These are phyloP conservation scores for Intubia oerlemansii DNA, from an alignment of 2,329 filamentous ascomycete species.

Conservation along the genomic window DNA sequence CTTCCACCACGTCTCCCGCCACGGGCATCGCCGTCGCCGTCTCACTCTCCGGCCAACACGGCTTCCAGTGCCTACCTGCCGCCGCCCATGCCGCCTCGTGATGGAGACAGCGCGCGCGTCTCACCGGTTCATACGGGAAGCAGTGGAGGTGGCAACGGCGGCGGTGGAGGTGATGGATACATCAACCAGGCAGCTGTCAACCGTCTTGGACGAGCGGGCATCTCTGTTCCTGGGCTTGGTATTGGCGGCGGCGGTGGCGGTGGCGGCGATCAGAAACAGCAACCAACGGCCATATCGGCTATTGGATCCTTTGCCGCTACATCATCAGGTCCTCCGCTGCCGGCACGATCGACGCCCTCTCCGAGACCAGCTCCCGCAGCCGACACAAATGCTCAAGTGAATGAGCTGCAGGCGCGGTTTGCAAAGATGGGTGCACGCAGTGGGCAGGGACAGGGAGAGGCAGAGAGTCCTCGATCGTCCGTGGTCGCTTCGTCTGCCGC, in stretches of 20 bases:
- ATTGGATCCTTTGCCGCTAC: constrained; percentile 2
- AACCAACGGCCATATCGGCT: constrained; percentile 2
- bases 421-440: constrained; percentile 30
- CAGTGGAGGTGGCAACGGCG: not conserved
- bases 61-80: constrained; percentile 8
- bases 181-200: constrained; percentile 36
- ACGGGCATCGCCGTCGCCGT: constrained; percentile 3
- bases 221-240: constrained; percentile 58
- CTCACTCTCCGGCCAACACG: not conserved
- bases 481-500: not conserved
- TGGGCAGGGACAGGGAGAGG: constrained; percentile 26
- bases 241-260: constrained; percentile 28
- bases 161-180: constrained; percentile 8
- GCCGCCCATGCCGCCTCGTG: not conserved
- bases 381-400: constrained; percentile 24
- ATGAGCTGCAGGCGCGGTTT: constrained; percentile 49
- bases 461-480: too few species aligned
- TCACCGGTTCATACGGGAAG: not conserved
- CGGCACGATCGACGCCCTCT: not conserved
- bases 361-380: not conserved
- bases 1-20: constrained; percentile 8
- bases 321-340: not conserved
- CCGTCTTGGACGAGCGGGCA: constrained; percentile 49
- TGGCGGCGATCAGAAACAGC: constrained; percentile 1
- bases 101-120: not conserved